Percentiles rank a stretch among this genome's conserved stretches.
These are phyloP conservation scores for Glycine latifolia DNA, from an alignment of 306 rosid species.

Conservation along the genomic window DNA sequence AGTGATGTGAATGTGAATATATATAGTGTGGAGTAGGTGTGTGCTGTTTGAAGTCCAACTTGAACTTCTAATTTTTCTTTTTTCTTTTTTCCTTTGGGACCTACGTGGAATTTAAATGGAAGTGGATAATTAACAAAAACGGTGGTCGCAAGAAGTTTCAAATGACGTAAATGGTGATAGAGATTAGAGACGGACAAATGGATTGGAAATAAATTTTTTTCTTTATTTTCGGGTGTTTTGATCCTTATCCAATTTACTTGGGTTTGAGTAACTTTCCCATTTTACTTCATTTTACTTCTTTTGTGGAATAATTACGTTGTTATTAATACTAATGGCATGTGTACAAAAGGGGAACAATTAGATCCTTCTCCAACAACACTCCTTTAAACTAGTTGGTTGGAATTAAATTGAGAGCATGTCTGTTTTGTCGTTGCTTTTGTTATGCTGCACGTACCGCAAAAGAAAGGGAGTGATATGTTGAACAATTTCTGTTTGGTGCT, in stretches of 20 bases:
- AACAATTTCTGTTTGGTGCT: too few relatives aligned
- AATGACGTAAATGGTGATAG: constrained; percentile 24
- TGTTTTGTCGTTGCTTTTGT: too few relatives aligned
- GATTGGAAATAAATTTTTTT: not conserved
- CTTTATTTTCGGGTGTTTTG: constrained; percentile 6
- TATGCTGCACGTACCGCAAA: too few relatives aligned
- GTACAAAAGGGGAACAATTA: not conserved
- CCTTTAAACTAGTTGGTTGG: not conserved
- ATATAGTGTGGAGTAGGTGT: constrained; percentile 23
- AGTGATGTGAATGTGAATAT: constrained; percentile 32
- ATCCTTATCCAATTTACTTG: constrained; percentile 53
- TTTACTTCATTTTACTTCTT: not conserved
- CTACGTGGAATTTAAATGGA: constrained; percentile 47
- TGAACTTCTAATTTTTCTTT: not conserved
- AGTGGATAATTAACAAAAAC: constrained; percentile 43
- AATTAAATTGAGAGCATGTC: not conserved
- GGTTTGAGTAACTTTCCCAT: not conserved
- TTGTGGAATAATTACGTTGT: not conserved
- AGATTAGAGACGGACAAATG: too few relatives aligned
- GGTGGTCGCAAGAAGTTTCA: constrained; percentile 42
- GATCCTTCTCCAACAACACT: not conserved
- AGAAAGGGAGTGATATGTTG: too few relatives aligned
- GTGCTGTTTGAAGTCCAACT: not conserved
- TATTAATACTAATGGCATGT: not conserved
- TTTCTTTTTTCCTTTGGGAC: not conserved